Conservation (phyloP, 805 yeast genomes). For the Grigorovia yakushimaensis region DNA sequence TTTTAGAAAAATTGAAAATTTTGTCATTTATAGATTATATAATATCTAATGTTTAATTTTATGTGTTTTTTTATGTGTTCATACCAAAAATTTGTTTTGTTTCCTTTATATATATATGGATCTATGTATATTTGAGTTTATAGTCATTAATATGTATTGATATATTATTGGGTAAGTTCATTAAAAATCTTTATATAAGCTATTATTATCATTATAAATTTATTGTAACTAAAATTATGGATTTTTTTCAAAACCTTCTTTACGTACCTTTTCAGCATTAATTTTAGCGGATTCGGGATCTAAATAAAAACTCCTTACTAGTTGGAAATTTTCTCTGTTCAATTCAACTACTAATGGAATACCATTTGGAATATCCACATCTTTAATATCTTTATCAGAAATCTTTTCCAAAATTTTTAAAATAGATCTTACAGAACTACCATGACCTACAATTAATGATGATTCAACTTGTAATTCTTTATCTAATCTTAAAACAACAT, state of each 20-base stretch:
- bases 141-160: background rate
- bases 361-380: constrained; percentile 74
- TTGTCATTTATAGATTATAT: too few relatives aligned
- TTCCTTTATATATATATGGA: too few relatives aligned
- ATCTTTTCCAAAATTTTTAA: constrained; percentile 58
- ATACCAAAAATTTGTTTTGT: too few relatives aligned
- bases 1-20: too few relatives aligned
- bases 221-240: constrained; percentile 9
- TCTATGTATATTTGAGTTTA: too few relatives aligned
- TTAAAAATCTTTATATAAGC: too few relatives aligned
- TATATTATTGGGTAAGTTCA: background rate
- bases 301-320: constrained; percentile 51
- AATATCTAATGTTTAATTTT: too few relatives aligned
- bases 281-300: constrained; percentile 74
- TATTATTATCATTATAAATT: background rate
- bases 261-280: constrained; percentile 71
- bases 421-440: constrained; percentile 69
- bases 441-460: constrained; percentile 69
- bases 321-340: constrained; percentile 36
- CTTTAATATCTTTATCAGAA: constrained; percentile 58
- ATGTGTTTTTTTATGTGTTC: too few relatives aligned
- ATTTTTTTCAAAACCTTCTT: constrained; percentile 48
- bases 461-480: constrained; percentile 42
- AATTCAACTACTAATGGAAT: constrained; percentile 66
- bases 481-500: constrained; percentile 37